Percentiles rank a stretch among this genome's conserved stretches.
Conservation (phyloP, 192 early-diverging fungal species). For the Dissophora globulifera region DNA sequence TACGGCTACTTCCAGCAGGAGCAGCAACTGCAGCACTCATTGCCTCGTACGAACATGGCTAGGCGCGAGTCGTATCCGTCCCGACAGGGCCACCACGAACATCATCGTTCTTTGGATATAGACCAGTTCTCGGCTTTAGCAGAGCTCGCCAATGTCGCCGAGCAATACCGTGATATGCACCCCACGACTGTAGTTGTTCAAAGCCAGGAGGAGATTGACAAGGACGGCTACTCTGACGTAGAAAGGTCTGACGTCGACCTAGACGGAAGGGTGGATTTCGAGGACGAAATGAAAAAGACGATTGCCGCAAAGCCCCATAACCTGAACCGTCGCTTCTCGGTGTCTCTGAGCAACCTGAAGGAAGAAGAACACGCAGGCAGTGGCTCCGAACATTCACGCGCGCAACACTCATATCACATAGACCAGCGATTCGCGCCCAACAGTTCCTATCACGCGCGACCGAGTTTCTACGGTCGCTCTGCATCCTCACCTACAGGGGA, state of each 20-base stretch:
- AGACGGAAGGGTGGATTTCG: no score
- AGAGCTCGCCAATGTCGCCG: conserved; percentile 40
- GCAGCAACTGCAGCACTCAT: conserved; percentile 31
- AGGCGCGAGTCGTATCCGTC: conserved; percentile 18
- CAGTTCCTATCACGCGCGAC: neutral
- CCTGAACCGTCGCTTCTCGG: conserved; percentile 32
- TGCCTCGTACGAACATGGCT: conserved; percentile 39
- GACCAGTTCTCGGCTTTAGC: conserved; percentile 43
- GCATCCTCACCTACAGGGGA: neutral
- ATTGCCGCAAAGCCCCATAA: conserved; percentile 1
- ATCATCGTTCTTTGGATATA: conserved; percentile 19
- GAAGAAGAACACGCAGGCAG: conserved; percentile 41
- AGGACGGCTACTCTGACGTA: neutral
- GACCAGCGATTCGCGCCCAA: conserved; percentile 4
- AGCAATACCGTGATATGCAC: conserved; percentile 32
- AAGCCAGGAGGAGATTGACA: conserved; percentile 7
- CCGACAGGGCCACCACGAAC: neutral
- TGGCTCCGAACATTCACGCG: neutral
- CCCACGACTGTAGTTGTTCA: conserved; percentile 15
- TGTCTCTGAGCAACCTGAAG: conserved; percentile 16
- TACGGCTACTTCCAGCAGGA: conserved; percentile 36
- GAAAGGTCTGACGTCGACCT: no score
- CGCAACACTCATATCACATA: conserved; percentile 15
- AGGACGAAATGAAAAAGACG: conserved; percentile 19
- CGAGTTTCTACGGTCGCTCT: neutral